phyloP scores from a whole-genome alignment of 148 eudicot genomes.

The Fagopyrum esculentum region DNA sequence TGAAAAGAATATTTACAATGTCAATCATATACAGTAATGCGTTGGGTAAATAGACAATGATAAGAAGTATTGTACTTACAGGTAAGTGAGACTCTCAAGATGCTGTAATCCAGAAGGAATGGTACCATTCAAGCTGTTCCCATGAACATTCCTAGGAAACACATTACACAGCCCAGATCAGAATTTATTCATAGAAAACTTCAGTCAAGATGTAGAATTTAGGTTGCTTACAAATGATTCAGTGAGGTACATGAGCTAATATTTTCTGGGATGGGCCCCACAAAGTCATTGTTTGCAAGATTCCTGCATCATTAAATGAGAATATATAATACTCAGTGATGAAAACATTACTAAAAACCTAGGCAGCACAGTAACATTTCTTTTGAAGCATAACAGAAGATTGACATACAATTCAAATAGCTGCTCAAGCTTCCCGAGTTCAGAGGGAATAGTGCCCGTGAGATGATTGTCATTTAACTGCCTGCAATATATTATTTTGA shows the following conservation, averaged over 20 bases:
- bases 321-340: neutral
- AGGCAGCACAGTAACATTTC: neutral
- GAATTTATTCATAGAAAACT: neutral
- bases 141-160: slow-evolving; percentile 46
- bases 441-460: slow-evolving; percentile 49
- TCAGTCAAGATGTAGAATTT: neutral
- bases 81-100: slow-evolving; percentile 61
- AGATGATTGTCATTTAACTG: slow-evolving; percentile 59
- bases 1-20: slow-evolving; percentile 7
- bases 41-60: neutral
- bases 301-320: slow-evolving; percentile 28
- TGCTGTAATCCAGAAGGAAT: slow-evolving; percentile 49
- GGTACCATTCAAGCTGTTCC: slow-evolving; percentile 52
- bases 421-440: slow-evolving; percentile 65
- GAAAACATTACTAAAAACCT: neutral
- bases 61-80: slow-evolving; percentile 30
- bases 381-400: neutral
- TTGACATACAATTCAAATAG: slow-evolving; percentile 58
- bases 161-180: neutral
- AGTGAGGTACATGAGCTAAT: slow-evolving; percentile 61
- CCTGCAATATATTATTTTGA: slow-evolving; percentile 28
- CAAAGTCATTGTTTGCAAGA: slow-evolving; percentile 55
- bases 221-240: slow-evolving; percentile 49
- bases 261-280: slow-evolving; percentile 59
- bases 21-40: neutral